phyloP scores from a whole-genome alignment of 176 grass and related monocot species.

The Areca catechu region DNA sequence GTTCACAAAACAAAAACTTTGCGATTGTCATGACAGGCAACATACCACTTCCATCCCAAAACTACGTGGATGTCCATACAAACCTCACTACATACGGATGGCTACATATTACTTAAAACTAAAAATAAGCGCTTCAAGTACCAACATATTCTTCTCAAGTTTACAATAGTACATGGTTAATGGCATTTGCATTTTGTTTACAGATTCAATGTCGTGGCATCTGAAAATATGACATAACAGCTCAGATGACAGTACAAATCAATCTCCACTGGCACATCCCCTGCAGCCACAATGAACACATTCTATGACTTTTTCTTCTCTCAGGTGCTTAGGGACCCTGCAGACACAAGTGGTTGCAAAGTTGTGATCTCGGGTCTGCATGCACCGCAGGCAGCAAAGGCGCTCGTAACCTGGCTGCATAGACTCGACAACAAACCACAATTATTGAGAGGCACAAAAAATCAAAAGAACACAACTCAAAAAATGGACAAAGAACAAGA shows the following conservation, averaged over 20 bases:
- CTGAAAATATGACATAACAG: too few relatives aligned
- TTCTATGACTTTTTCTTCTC: slow-evolving; percentile 50
- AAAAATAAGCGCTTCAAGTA: too few relatives aligned
- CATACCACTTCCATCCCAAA: too few relatives aligned
- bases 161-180: too few relatives aligned
- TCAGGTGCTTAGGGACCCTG: slow-evolving; percentile 40
- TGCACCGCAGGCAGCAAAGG: slow-evolving; percentile 41
- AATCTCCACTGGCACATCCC: slow-evolving; percentile 39
- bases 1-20: too few relatives aligned
- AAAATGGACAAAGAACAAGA: neutral
- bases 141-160: too few relatives aligned
- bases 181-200: too few relatives aligned
- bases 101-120: too few relatives aligned
- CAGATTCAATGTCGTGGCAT: too few relatives aligned
- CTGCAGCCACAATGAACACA: slow-evolving; percentile 46
- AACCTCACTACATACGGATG: too few relatives aligned
- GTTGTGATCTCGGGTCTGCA: slow-evolving; percentile 47
- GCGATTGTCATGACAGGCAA: too few relatives aligned
- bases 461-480: neutral
- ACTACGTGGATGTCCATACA: too few relatives aligned
- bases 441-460: neutral
- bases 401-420: slow-evolving; percentile 33
- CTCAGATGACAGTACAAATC: neutral
- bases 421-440: neutral
- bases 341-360: slow-evolving; percentile 39